These are phyloP conservation scores for Botrytis aclada DNA, from an alignment of 2,329 filamentous ascomycete genomes.

Conservation along the genomic window DNA sequence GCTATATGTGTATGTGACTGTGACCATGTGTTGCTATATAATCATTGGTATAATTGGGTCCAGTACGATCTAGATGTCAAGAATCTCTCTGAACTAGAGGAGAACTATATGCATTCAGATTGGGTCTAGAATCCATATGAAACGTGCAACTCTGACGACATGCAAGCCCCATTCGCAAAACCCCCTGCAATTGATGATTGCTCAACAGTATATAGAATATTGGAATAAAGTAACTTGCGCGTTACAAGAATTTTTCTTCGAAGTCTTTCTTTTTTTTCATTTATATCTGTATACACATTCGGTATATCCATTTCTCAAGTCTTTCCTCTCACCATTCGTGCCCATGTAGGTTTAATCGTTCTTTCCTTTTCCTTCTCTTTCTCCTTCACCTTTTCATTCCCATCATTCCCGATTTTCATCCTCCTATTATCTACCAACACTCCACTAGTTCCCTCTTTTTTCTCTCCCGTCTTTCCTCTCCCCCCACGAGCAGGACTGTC, in stretches of 20 bases:
- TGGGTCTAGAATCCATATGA: too few species aligned
- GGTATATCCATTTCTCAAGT: neutral
- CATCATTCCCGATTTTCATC: neutral
- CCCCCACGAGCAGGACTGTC: conserved; percentile 20
- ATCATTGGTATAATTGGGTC: neutral
- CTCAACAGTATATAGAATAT: too few species aligned
- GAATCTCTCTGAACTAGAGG: too few species aligned
- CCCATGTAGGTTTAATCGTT: conserved; percentile 20
- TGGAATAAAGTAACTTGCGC: too few species aligned
- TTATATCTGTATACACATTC: too few species aligned
- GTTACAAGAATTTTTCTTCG: too few species aligned
- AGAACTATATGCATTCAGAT: too few species aligned
- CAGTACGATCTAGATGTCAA: neutral
- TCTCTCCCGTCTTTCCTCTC: neutral
- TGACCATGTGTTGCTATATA: neutral
- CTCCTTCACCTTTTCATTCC: neutral
- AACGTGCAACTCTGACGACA: neutral
- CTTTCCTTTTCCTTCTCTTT: neutral
- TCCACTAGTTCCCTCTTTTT: neutral
- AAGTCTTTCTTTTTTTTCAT: neutral
- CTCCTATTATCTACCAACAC: neutral
- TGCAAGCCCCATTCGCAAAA: rapidly evolving
- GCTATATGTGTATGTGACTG: neutral
- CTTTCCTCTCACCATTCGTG: conserved; percentile 15
- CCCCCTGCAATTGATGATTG: too few species aligned